phyloP scores from a whole-genome alignment of 164 flowering plant genomes.

The Annona cherimola region DNA sequence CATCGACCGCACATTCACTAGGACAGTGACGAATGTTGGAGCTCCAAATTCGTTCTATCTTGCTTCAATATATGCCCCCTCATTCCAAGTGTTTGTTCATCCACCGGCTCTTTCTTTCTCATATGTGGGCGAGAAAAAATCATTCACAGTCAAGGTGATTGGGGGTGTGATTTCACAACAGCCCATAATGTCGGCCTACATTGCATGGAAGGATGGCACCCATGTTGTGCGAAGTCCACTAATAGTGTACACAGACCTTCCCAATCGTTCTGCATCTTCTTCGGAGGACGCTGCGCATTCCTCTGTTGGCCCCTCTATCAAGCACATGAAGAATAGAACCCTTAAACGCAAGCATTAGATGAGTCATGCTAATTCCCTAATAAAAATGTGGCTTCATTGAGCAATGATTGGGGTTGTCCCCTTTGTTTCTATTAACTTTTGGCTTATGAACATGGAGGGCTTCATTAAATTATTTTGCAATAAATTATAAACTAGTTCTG shows the following conservation, averaged over 20 bases:
- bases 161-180: constrained; percentile 32
- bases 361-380: too few relatives aligned
- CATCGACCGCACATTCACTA: constrained; percentile 26
- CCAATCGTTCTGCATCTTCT: neutral
- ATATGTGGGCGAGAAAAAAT: constrained; percentile 26
- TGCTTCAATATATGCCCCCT: constrained; percentile 11
- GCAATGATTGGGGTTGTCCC: too few relatives aligned
- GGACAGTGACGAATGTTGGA: constrained; percentile 51
- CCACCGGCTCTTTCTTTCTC: constrained; percentile 35
- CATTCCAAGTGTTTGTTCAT: constrained; percentile 14
- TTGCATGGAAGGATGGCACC: constrained; percentile 33
- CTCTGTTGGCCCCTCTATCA: constrained; percentile 9
- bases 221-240: constrained; percentile 39
- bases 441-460: too few relatives aligned
- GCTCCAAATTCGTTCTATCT: constrained; percentile 37
- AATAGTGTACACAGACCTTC: constrained; percentile 25
- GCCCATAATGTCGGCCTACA: constrained; percentile 36
- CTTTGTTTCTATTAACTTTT: too few relatives aligned
- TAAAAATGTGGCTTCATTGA: too few relatives aligned
- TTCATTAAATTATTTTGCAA: too few relatives aligned
- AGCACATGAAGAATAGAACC: constrained; percentile 17
- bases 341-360: constrained; percentile 1
- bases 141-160: constrained; percentile 27
- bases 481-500: too few relatives aligned
- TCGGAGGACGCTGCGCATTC: neutral